Percentiles rank a stretch among this genome's conserved stretches.
Conservation (phyloP, 2,329 filamentous ascomycete species). For the Epichloe coenophiala region DNA sequence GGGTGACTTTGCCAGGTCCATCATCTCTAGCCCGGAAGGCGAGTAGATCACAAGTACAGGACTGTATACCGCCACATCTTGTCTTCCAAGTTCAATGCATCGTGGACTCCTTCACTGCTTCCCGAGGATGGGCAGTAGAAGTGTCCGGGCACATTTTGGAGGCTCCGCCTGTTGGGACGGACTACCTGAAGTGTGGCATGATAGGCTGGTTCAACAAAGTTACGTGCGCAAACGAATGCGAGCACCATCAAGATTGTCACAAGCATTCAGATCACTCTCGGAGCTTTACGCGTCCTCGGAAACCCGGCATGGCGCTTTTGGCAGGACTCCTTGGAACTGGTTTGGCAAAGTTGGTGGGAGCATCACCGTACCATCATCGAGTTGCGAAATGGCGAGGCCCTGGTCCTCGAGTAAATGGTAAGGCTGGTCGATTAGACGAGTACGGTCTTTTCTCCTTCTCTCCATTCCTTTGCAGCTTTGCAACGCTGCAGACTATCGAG, state of each 20-base stretch:
- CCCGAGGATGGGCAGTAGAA: conserved; percentile 27
- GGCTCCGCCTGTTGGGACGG: neutral
- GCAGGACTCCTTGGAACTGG: neutral
- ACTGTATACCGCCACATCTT: conserved; percentile 29
- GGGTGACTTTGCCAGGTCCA: conserved; percentile 28
- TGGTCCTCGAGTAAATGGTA: too few species aligned
- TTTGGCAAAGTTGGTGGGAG: neutral
- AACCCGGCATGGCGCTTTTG: neutral
- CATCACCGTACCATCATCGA: neutral
- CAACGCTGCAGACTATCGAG: conserved; percentile 30
- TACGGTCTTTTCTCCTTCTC: conserved; percentile 36
- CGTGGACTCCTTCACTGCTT: conserved; percentile 31
- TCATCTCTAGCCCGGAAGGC: conserved; percentile 34
- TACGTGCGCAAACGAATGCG: neutral
- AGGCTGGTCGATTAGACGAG: conserved; percentile 10
- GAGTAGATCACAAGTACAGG: conserved; percentile 21
- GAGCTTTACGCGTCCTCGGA: neutral
- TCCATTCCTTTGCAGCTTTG: conserved; percentile 33
- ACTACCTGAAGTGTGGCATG: neutral
- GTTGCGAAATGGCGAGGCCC: neutral
- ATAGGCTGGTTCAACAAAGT: neutral
- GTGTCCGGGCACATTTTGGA: neutral
- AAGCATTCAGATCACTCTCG: neutral
- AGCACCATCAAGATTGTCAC: neutral
- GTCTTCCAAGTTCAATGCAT: conserved; percentile 38